Base-by-base conservation (phyloP, 495 filamentous ascomycete species). In the Hypoxylon subgilvum region DNA sequence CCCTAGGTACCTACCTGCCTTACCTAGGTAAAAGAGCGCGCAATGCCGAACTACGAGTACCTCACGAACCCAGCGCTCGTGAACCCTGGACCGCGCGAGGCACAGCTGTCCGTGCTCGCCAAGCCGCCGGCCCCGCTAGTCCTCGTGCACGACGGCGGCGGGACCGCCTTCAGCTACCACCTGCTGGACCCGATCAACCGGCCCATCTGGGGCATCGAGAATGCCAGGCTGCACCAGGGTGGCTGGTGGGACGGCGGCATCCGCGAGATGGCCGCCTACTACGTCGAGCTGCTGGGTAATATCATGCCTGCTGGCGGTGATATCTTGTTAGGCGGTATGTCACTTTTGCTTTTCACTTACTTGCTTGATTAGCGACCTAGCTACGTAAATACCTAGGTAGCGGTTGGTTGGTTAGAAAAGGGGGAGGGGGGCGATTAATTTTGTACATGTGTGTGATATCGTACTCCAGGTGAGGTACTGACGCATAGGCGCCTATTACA, bases 101-200 rank as follows among this genome's bases (percentile, higher is more conserved):
- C 38, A 10, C 32, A 41, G 2, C 43, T 56, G 6, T 27, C 52
- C 1, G n/a, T 35, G 31, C 14, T 9, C 4, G 13, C 16, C n/a
- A 45, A 48, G 47, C 53, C 56, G 14, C 48, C 57, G 19, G 55
- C 56, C 5, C 71, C 72, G 13, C 49, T 74, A 7, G 52, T 75
- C 38, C 61, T 75, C 2, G 32, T 75, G 14, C 72, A 75, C 62
- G 72, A 75, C 42, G 72, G 71, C 32, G 67, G 72, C 39, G 72
- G 72, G 42, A 74, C 71, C n/a, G 65, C 62, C 13, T 69, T 72
- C 43, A 63, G 40, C 52, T 75, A 75, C 40, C 69, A 69, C 34
- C 59, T 60, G 4, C 61, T 75, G 10, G 55, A 56, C 38, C 47
- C 53, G 3, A 57, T 75, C 46, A 62, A 57, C 38, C 65, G 72